These are phyloP conservation scores for Eucalyptus sp. DNA, from an alignment of 345 rosid genomes.

Conservation along the genomic window DNA sequence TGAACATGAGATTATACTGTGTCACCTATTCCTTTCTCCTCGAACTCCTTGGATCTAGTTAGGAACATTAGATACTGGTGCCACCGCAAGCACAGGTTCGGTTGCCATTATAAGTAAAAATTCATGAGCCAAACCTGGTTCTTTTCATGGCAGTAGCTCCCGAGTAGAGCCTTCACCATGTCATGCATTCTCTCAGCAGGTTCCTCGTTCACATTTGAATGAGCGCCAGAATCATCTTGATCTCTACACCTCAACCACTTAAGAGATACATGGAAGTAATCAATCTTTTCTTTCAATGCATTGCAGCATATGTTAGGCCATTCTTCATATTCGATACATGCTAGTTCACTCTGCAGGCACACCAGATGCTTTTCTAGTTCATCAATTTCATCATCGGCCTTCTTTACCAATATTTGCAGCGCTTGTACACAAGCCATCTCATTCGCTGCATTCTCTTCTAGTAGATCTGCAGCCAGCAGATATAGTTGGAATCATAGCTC, in stretches of 20 bases:
- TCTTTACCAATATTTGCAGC: constrained; percentile 32
- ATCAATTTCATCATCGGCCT: constrained; percentile 37
- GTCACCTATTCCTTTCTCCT: background rate
- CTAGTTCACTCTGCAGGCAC: constrained; percentile 29
- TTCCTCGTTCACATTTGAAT: constrained; percentile 12
- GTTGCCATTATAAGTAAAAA: background rate
- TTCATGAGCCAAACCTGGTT: constrained; percentile 24
- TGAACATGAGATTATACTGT: background rate
- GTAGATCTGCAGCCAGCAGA: constrained; percentile 22
- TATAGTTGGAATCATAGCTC: background rate
- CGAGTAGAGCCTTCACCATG: constrained; percentile 18
- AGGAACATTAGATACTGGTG: background rate
- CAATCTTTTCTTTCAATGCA: constrained; percentile 32
- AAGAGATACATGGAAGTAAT: constrained; percentile 14
- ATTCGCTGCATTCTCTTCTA: constrained; percentile 49
- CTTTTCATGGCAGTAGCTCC: constrained; percentile 3
- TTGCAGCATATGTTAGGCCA: constrained; percentile 33
- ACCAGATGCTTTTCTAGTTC: constrained; percentile 36
- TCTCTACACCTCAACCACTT: constrained; percentile 19
- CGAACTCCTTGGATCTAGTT: background rate
- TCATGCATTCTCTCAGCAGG: constrained; percentile 30
- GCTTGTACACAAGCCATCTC: constrained; percentile 46
- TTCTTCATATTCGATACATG: constrained; percentile 35
- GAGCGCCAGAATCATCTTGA: constrained; percentile 14
- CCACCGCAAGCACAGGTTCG: background rate